A percentile compares a stretch with the other conserved stretches of the same genome.
These are phyloP conservation scores for Phytophthora kernoviae DNA, from an alignment of 352 stramenopile genomes.

Conservation along the genomic window DNA sequence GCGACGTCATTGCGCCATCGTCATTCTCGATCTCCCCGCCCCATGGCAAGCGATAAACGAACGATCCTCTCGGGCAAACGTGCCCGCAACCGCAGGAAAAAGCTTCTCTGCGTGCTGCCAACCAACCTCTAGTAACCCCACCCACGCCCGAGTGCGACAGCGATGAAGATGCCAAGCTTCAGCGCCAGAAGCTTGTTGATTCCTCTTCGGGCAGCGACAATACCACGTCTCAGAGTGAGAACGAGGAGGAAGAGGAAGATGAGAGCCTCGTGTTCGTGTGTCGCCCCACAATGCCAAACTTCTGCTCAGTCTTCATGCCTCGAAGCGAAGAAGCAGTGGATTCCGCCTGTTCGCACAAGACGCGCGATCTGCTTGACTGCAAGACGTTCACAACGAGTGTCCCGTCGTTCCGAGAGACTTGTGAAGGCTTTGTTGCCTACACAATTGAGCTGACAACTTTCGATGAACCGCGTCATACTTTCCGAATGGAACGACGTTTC, in stretches of 20 bases:
- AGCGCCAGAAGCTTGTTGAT: conserved; percentile 9
- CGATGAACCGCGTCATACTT: conserved; percentile 43
- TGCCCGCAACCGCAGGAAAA: conserved; percentile 64
- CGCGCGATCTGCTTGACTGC: conserved; percentile 19
- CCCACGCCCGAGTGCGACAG: conserved; percentile 39
- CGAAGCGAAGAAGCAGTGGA: conserved; percentile 28
- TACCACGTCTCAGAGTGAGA: conserved; percentile 30
- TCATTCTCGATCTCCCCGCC: conserved; percentile 12
- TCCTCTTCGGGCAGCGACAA: conserved; percentile 20
- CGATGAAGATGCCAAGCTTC: conserved; percentile 27
- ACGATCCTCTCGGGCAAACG: conserved; percentile 70
- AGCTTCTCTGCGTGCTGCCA: conserved; percentile 39
- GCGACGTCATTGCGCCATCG: conserved; percentile 26
- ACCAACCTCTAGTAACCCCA: conserved; percentile 9
- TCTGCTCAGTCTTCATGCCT: conserved; percentile 67
- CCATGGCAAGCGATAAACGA: conserved; percentile 69
- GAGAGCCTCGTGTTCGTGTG: conserved; percentile 75
- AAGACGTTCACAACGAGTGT: conserved; percentile 59
- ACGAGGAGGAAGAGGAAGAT: too few relatives aligned
- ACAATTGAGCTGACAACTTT: conserved; percentile 51
- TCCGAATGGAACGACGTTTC: conserved; percentile 70
- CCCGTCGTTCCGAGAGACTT: conserved; percentile 64
- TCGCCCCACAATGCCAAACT: conserved; percentile 52
- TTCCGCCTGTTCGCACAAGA: conserved; percentile 2
- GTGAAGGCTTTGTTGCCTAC: conserved; percentile 72